phyloP scores from a whole-genome alignment of 768 basidiomycete species.

The Hortiboletus flavorubellus region DNA sequence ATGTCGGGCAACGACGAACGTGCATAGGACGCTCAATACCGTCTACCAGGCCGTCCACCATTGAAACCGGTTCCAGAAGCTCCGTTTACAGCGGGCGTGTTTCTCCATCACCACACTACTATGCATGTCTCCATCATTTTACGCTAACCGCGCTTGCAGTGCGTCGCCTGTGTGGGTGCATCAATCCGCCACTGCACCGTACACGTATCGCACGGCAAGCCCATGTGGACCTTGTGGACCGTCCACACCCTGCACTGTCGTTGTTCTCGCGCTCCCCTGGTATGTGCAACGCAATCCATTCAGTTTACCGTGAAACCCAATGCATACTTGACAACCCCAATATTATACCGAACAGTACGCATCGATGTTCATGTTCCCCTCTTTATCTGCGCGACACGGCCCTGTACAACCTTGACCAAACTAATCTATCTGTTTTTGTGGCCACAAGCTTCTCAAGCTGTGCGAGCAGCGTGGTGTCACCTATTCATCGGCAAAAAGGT shows the following conservation, averaged over 20 bases:
- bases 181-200: slow-evolving; percentile 7
- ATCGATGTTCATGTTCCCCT: neutral
- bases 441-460: neutral
- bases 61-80: slow-evolving; percentile 5
- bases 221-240: neutral
- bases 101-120: neutral
- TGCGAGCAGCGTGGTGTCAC: slow-evolving; percentile 1
- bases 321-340: neutral
- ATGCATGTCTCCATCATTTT: neutral
- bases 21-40: neutral
- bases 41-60: neutral
- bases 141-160: slow-evolving; percentile 4
- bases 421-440: neutral
- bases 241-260: neutral
- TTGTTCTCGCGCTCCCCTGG: slow-evolving; percentile 10
- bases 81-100: neutral
- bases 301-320: neutral
- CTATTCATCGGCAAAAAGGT: slow-evolving; percentile 6
- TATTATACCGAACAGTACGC: neutral
- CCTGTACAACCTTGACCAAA: slow-evolving; percentile 5
- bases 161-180: neutral
- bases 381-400: slow-evolving; percentile 8
- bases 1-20: neutral
- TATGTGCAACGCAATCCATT: neutral
- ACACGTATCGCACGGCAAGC: slow-evolving; percentile 1